Evolutionary conservation across 2,329 filamentous ascomycete genomes (phyloP), one percentile per base, ranked within the genome.

Genomic region (Bipolaris zeicola): DNA sequence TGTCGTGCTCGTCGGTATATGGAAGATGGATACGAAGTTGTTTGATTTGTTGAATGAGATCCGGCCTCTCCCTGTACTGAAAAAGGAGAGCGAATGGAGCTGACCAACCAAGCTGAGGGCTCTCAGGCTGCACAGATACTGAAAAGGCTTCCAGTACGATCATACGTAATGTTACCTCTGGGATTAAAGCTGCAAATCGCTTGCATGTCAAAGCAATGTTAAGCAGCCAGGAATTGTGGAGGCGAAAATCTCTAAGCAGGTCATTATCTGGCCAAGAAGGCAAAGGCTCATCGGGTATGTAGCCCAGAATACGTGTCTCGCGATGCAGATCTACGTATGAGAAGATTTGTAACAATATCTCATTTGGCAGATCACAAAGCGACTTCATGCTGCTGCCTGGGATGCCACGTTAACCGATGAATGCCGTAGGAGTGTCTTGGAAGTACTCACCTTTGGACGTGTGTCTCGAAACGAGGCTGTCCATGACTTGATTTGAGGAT

Each of bases 141-240:
- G 24, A 16, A 11, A n/a, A 11, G 11, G 36, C 20, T 33, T 48
- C 44, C 10, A 65, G 28, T 5, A 63, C 44, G 22, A 55, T 52
- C 3, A 53, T 46, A 31, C 43, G 39, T 5, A 61, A 26, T 4
- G 57, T 37, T 5, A 46, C 37, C 36, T 63, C 58, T 37, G 44
- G 53, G 36, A 52, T 41, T n/a, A 65, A 11, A 16, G 47, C 26
- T 4, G 50, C 39, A 20, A 65, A 63, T 28, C 55, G 33, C 22
- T 51, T 55, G 34, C 49, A 63, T 10, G 60, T 58, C n/a, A 63
- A 55, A n/a, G 62, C 54, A 24, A 65, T 47, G 43, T 44, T 52
- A n/a, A 26, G 41, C 1, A 61, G 49, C 24, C 52, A 37, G 20
- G 37, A 28, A 22, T 45, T 58, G 24, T 34, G 20, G 14, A 31